Evolutionary conservation across 805 yeast species (phyloP), one percentile per base, ranked within the genome.

Genomic region (Zygosaccharomyces kombuchaensis): DNA sequence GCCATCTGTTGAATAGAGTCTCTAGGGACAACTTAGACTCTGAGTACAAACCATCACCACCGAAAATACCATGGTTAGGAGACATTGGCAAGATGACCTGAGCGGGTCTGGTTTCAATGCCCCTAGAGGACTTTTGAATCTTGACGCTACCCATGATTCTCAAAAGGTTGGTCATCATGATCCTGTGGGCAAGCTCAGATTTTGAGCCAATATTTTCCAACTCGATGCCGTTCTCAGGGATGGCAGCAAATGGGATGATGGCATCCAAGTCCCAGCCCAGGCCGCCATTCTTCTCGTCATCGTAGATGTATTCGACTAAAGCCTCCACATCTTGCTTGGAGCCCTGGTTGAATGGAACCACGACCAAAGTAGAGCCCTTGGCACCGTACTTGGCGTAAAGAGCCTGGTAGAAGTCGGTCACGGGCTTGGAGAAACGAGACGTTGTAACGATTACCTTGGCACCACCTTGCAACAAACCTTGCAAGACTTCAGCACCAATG

Each of bases 331-430:
- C 99, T 66, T 84, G 88, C 63, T 84, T 85, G 34, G 97, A 89
- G 68, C 96, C 99, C 75, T 93, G 99, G 76, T 93, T 93, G 78
- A 93, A 93, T 56, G 99, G 99, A 58, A 93, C 99, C 55, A 93
- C 97, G 58, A 88, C 85, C 67, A 93, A 78, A 53, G 90, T 81
- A 40, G 96, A 86, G 34, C 96, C 97, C 53, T 86, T 70, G 46
- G 96, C 87, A 73, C 99, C 99, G 60, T 77, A 84, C 62, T 91
- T 82, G 42, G 96, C 82, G 70, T 93, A 95, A 74, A 91, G 77
- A 52, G 85, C 77, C 75, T 93, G 99, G 74, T 90, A 93, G 73
- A 82, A 91, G 71, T 93, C 98, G 45, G 98, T 90, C 40, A 88
- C 96, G 67, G 83, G 79, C 75, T 87, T 87, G 53, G 96, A 86